Evolutionary conservation across 2,329 filamentous ascomycete genomes (phyloP), one percentile per base, ranked within the genome.

Genomic region (Aplosporella prunicola): DNA sequence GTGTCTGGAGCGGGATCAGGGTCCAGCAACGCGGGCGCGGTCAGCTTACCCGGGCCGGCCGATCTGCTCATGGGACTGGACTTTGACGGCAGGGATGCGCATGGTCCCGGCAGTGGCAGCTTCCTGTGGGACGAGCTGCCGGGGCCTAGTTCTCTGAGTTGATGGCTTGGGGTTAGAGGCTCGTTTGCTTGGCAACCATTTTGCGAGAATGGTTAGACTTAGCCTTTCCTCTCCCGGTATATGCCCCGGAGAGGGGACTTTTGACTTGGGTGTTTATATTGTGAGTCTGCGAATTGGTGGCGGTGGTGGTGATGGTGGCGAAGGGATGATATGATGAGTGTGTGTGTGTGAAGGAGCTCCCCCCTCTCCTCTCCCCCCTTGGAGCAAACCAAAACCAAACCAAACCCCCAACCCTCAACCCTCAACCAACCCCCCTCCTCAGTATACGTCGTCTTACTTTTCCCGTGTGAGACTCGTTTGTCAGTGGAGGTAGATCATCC

Each of bases 21-120:
- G 13, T 22, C 37, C 9, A 29, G 34, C 10, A 32, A 13, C n/a
- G 23, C 11, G n/a, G 45, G 50, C 3, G 43, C 51, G 35, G 51
- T 53, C 32, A 57, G 55, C 35, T 40, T 58, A 2, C 55, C 56
- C 3, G 47, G 49, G n/a, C 54, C 56, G 2, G 48, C 56, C 2
- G 51, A 58, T 32, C 43, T 58, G 4, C 41, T 58, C 4, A 52
- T 51, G 16, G 51, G 50, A 9, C 37, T 53, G 9, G 47, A 50
- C 14, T 2, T 45, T 18, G 52, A 53, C 29, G 28, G 31, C 20
- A 31, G 36, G 27, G 40, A 43, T 16, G 29, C 3, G 7, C 14
- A 14, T 15, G 38, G 38, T 20, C 22, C 8, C 8, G 22, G 22
- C 22, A 24, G 22, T n/a, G n/a, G 8, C n/a, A n/a, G 8, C 8